These are phyloP conservation scores for Clohesyomyces aquaticus DNA, from an alignment of 495 filamentous ascomycete genomes.

Conservation along the genomic window DNA sequence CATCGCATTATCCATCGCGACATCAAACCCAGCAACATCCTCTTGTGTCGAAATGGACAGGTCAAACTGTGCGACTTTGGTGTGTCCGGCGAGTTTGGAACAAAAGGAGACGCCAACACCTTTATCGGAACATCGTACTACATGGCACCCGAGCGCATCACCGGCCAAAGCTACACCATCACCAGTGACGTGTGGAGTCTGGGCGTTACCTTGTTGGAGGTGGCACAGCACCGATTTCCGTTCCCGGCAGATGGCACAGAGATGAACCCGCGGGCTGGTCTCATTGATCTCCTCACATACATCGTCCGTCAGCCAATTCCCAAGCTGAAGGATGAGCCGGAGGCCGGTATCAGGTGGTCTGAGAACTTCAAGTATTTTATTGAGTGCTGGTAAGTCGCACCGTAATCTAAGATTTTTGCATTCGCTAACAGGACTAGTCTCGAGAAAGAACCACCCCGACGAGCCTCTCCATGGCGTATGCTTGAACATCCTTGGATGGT, in stretches of 20 bases:
- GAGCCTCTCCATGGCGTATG: slow-evolving; percentile 97
- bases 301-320: slow-evolving; percentile 96
- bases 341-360: slow-evolving; percentile 81
- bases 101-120: slow-evolving; percentile 97
- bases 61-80: slow-evolving; percentile 99
- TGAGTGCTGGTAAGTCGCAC: slow-evolving; percentile 91
- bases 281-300: slow-evolving; percentile 95
- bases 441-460: slow-evolving; percentile 85
- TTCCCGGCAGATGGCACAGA: slow-evolving; percentile 97
- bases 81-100: slow-evolving; percentile 95
- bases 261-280: slow-evolving; percentile 79
- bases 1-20: slow-evolving; percentile 98
- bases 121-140: slow-evolving; percentile 99
- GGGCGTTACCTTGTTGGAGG: slow-evolving; percentile 93
- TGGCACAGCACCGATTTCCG: slow-evolving; percentile 96
- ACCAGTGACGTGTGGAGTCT: slow-evolving; percentile 98
- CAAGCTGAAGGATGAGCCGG: slow-evolving; percentile 91
- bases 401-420: slow-evolving; percentile 3
- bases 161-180: slow-evolving; percentile 95
- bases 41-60: slow-evolving; percentile 87
- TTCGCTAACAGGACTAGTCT: slow-evolving; percentile 60
- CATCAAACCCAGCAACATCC: slow-evolving; percentile 98
- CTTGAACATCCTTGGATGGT: slow-evolving; percentile 98
- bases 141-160: slow-evolving; percentile 98
- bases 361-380: slow-evolving; percentile 99